phyloP scores from a whole-genome alignment of 805 yeast genomes.

The Lipomyces spencermartinsiae region DNA sequence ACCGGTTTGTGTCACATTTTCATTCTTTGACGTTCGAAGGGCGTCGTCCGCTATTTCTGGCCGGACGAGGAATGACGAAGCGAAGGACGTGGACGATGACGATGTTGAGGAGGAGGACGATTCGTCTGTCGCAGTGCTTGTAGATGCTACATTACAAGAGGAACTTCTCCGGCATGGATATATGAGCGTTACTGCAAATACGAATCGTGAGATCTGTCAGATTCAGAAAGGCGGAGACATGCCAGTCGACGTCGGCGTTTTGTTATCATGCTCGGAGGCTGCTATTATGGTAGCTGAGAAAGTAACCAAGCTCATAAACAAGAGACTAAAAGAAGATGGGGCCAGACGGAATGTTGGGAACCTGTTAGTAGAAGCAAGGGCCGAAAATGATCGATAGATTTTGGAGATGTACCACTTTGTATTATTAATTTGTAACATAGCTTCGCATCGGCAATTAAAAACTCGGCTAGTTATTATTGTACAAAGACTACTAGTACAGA shows the following conservation, averaged over 20 bases:
- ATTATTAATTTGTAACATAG: conserved; percentile 13
- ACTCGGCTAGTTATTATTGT: background rate
- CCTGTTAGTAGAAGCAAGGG: conserved; percentile 29
- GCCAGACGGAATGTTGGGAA: conserved; percentile 46
- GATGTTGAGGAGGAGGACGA: conserved; percentile 31
- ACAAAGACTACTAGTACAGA: background rate
- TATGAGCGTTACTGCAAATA: conserved; percentile 84
- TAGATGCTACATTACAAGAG: conserved; percentile 81
- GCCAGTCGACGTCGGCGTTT: conserved; percentile 72
- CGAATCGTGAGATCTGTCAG: conserved; percentile 90
- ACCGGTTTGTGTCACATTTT: conserved; percentile 87
- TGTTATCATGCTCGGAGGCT: conserved; percentile 70
- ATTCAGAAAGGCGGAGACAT: conserved; percentile 84
- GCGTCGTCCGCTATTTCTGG: conserved; percentile 17
- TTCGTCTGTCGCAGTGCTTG: conserved; percentile 53
- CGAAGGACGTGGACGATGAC: conserved; percentile 21
- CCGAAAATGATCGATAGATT: conserved; percentile 33
- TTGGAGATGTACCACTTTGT: background rate
- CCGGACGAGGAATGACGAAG: background rate
- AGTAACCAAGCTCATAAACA: conserved; percentile 68
- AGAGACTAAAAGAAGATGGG: conserved; percentile 61
- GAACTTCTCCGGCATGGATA: conserved; percentile 78
- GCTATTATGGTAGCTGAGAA: conserved; percentile 69
- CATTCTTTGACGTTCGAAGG: conserved; percentile 58
- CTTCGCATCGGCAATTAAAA: background rate